phyloP scores from a whole-genome alignment of 2,329 filamentous ascomycete genomes.

The Nigrospora oryzae region DNA sequence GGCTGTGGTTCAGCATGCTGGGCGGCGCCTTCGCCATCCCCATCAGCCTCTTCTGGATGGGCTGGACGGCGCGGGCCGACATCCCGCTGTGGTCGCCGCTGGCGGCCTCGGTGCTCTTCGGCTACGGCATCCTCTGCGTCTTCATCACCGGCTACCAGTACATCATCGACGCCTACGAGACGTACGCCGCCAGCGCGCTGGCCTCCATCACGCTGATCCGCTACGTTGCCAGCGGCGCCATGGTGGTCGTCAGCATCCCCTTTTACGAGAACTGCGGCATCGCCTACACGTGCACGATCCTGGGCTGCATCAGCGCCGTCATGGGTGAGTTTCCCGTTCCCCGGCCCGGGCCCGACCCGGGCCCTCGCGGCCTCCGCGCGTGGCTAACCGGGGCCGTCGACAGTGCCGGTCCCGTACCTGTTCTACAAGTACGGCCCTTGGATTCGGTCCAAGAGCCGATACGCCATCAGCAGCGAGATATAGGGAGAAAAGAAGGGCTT shows the following conservation, averaged over 20 bases:
- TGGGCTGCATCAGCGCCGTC: constrained; percentile 25
- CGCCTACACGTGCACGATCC: constrained; percentile 28
- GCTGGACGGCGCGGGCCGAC: constrained; percentile 27
- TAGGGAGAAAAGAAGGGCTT: no score
- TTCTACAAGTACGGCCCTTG: constrained; percentile 28
- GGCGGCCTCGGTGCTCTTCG: constrained; percentile 27
- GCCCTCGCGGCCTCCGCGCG: no score
- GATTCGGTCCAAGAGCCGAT: constrained; percentile 21
- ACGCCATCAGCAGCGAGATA: constrained; percentile 8
- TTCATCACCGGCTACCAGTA: constrained; percentile 36
- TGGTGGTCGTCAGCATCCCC: constrained; percentile 18
- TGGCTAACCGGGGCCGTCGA: no score
- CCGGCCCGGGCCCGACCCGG: no score
- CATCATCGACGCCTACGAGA: constrained; percentile 34
- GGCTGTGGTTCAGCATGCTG: constrained; percentile 28
- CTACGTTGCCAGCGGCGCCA: constrained; percentile 26
- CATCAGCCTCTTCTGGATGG: constrained; percentile 35
- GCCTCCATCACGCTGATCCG: constrained; percentile 31
- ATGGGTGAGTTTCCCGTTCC: constrained; percentile 12
- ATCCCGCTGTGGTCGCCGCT: constrained; percentile 24
- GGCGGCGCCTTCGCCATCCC: constrained; percentile 27
- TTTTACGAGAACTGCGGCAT: constrained; percentile 28
- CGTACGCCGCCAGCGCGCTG: constrained; percentile 30
- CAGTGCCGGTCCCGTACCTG: constrained; percentile 31
- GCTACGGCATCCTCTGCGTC: constrained; percentile 31